Conservation (phyloP, 1,284 basidiomycete species). For the Papiliotrema nemorosa region DNA sequence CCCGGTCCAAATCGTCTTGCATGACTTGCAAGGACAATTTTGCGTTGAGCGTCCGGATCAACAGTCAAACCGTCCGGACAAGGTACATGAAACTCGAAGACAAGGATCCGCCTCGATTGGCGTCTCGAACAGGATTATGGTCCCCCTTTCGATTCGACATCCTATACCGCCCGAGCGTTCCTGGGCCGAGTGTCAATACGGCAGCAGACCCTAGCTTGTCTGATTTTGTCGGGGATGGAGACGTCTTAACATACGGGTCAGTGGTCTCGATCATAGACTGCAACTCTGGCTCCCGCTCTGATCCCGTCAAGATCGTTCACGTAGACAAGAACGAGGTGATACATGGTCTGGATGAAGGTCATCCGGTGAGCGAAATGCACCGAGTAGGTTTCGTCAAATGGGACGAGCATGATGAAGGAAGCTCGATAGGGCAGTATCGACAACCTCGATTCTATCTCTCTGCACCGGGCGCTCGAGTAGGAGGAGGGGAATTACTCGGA, state of each 20-base stretch:
- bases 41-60: conserved; percentile 92
- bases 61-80: conserved; percentile 92
- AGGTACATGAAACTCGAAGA: conserved; percentile 85
- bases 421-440: conserved; percentile 12
- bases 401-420: conserved; percentile 16
- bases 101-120: conserved; percentile 26
- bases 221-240: conserved; percentile 21
- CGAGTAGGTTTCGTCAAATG: conserved; percentile 86
- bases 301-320: conserved; percentile 84
- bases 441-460: conserved; percentile 34
- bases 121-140: conserved; percentile 38
- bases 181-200: background rate
- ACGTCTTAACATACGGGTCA: conserved; percentile 85
- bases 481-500: conserved; percentile 32
- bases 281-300: conserved; percentile 74
- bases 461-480: conserved; percentile 39
- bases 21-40: conserved; percentile 86
- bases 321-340: conserved; percentile 81
- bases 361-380: conserved; percentile 91
- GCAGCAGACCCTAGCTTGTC: background rate
- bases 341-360: conserved; percentile 60
- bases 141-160: conserved; percentile 43
- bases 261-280: conserved; percentile 81
- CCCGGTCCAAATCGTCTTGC: conserved; percentile 86
- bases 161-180: conserved; percentile 13